Evolutionary conservation across 2,329 filamentous ascomycete genomes (phyloP), one percentile per base, ranked within the genome.

Genomic region (Boeremia lycopersici): DNA sequence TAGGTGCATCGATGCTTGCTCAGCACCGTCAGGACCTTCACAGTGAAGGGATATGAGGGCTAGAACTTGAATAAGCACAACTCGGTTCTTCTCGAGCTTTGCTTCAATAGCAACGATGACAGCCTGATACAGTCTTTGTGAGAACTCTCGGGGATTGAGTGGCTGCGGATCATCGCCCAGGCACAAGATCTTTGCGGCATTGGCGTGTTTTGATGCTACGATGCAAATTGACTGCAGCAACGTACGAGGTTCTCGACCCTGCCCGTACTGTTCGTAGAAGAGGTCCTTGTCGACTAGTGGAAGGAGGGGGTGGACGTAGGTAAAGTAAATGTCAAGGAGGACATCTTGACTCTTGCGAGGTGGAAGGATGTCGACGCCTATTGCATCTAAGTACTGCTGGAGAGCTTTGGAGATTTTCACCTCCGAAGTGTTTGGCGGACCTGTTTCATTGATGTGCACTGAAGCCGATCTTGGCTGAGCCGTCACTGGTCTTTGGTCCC

Each of bases 161-260:
- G 59, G 65, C 4, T 66, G 65, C 6, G 69, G 57, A 5, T 70
- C 69, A 36, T 75, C 72, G 1, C 67, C 69, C n/a, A 79, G 66
- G 34, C 65, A 69, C 12, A 80, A 68, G 52, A 77, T 68, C 8
- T 71, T 65, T 19, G 68, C 68, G n/a, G 78, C 79, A 33, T 74
- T 65, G 3, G 76, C 68, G 57, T 81, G 79, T 55, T 80, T 80
- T 0, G 78, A 79, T 13, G 79, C 78, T 15, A 80, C 76, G 9
- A 81, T 70, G 57, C 79, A 82, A 6, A 81, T 76, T 4, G 78
- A 77, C 58, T 80, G 76, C 51, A 76, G 66, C 15, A 80, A 52
- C 31, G 78, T 69, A 13, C 74, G 72, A 4, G 77, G 72, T 33
- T 74, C 73, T 41, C 61, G 62, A 2, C 73, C 73, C 15, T 72